Conservation (phyloP, 306 rosid species). For the Fragaria vesca region DNA sequence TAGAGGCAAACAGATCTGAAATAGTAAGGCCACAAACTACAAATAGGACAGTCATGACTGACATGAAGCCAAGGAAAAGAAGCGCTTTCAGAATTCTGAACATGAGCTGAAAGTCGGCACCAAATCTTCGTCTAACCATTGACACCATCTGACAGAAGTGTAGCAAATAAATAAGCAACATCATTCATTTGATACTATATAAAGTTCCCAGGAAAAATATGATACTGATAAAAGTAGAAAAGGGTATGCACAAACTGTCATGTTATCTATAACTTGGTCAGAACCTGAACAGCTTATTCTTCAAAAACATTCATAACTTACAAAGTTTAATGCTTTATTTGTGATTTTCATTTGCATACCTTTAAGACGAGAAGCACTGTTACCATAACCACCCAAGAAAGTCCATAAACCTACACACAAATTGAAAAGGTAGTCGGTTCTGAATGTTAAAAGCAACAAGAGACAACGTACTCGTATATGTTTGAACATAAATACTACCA, state of each 20-base stretch:
- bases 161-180: constrained; percentile 16
- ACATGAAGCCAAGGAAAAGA: constrained; percentile 82
- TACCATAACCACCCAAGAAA: constrained; percentile 80
- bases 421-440: constrained; percentile 28
- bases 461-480: constrained; percentile 14
- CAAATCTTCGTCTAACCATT: constrained; percentile 86
- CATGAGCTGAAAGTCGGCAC: constrained; percentile 89
- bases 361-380: constrained; percentile 69
- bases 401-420: constrained; percentile 61
- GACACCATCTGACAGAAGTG: constrained; percentile 69
- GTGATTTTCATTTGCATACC: constrained; percentile 43
- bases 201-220: not conserved
- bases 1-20: constrained; percentile 82
- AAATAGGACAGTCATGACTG: constrained; percentile 86
- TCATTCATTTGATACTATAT: not conserved
- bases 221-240: not conserved
- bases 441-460: constrained; percentile 20
- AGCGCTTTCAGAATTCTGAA: constrained; percentile 90
- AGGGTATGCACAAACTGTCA: not conserved
- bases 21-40: constrained; percentile 80
- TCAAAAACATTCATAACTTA: not conserved
- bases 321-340: not conserved
- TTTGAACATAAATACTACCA: constrained; percentile 46
- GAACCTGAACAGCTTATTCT: not conserved
- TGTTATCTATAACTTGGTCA: not conserved